Evolutionary conservation across 1,284 basidiomycete species (phyloP).

Genomic region (Takashimella tepidaria): DNA sequence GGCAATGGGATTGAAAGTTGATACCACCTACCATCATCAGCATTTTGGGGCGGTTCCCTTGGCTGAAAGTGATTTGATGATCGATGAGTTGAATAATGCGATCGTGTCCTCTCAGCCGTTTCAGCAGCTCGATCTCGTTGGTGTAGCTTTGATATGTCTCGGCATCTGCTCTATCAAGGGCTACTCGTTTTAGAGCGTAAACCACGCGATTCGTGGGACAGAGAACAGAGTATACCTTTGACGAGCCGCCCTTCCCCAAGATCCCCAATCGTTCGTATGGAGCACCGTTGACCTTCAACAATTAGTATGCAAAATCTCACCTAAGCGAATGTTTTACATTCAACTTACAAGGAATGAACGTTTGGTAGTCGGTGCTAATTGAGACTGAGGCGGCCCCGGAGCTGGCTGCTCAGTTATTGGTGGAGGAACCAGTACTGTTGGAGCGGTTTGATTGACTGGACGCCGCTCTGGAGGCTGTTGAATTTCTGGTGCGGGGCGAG

Average conservation of each 20-base stretch:
- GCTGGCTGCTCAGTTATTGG: neutral
- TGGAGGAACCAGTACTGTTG: neutral
- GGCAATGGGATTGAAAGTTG: neutral
- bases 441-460: neutral
- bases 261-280: constrained; percentile 75
- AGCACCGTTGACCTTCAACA: constrained; percentile 70
- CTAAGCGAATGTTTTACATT: too few relatives aligned
- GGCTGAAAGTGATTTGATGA: constrained; percentile 62
- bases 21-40: constrained; percentile 58
- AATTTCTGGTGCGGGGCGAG: constrained; percentile 12
- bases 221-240: constrained; percentile 86
- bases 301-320: too few relatives aligned
- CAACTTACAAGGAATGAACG: constrained; percentile 26
- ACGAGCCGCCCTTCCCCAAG: constrained; percentile 86
- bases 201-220: constrained; percentile 64
- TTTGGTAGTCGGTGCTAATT: constrained; percentile 9
- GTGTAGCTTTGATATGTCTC: constrained; percentile 87
- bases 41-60: constrained; percentile 59
- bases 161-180: constrained; percentile 73
- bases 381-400: neutral
- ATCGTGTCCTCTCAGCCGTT: constrained; percentile 77
- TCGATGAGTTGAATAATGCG: constrained; percentile 85
- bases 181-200: constrained; percentile 82
- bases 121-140: constrained; percentile 85
- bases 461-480: neutral